Base-by-base conservation (phyloP, 768 basidiomycete genomes). In the Lactifluus subvellereus region DNA sequence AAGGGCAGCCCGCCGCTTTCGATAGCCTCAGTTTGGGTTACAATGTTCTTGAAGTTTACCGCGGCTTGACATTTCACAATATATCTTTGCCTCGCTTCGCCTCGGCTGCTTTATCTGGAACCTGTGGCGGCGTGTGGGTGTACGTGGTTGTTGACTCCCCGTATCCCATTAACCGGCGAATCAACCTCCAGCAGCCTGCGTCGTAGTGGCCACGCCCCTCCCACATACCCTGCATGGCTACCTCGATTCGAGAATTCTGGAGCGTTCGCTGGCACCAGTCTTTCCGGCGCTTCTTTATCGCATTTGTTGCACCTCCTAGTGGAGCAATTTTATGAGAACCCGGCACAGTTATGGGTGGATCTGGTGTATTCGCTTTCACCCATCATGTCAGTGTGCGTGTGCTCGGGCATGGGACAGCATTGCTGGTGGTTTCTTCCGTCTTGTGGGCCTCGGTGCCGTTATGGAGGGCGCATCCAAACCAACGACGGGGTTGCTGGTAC, bases 311-410 rank as follows among this genome's bases (percentile, higher is more conserved):
- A 0, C 59, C 59, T 14, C 74, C 74, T 0, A 54, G 82, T 30
- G 69, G 70, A 33, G 68, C 67, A 57, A 62, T 82, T 4, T 68
- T 82, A 33, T 85, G 87, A 20, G 78, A 79, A 20, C 60, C 69
- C 2, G 84, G 83, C 4, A 72, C 70, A 4, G 74, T 87, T 6
- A 60, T 88, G 3, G 85, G 85, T 8, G 80, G 79, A 4, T 89
- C 89, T 69, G 54, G 80, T 2, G 62, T 81, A 7, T 89, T 87
- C 0, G 85, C 79, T 5, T 20, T 82, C 6, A 68, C 88, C 4
- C 88, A 91, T 61, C 77, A 83, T 64, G 45, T 80, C 16, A 84
- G 82, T 11, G 62, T 83, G 57, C 86, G 80, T 77, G 83, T 82
- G 4, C 80, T 87, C 80, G 81, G 78, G 1, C 75, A 75, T 6